Conservation (phyloP, 208 protist species). For the Trypanosoma cruzi region DNA sequence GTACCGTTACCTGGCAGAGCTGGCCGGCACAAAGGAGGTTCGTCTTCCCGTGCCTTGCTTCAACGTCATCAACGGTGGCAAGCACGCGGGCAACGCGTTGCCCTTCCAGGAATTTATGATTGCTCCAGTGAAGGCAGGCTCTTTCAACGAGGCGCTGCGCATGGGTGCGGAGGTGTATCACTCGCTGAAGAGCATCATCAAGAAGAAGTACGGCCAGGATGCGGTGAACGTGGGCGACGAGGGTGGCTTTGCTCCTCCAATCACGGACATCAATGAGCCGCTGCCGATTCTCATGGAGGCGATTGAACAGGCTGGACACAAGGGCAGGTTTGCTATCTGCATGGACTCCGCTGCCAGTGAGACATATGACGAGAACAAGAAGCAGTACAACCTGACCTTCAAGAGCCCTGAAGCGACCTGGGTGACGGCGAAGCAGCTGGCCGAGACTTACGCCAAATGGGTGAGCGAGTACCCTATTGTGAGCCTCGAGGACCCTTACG, state of each 20-base stretch:
- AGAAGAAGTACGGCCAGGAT: slow-evolving; percentile 96
- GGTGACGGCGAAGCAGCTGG: slow-evolving; percentile 80
- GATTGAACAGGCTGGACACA: slow-evolving; percentile 96
- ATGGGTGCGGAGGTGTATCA: slow-evolving; percentile 99
- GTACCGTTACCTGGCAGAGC: slow-evolving; percentile 96
- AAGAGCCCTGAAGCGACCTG: slow-evolving; percentile 91
- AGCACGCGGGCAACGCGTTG: slow-evolving; percentile 97
- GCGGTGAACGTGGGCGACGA: slow-evolving; percentile 98
- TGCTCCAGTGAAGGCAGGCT: slow-evolving; percentile 93
- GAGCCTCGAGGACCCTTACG: slow-evolving; percentile 99
- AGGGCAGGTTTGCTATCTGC: slow-evolving; percentile 96
- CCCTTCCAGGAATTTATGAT: slow-evolving; percentile 99
- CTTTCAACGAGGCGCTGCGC: slow-evolving; percentile 96
- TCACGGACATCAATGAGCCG: slow-evolving; percentile 96
- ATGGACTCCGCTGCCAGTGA: slow-evolving; percentile 99
- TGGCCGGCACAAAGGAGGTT: slow-evolving; percentile 90
- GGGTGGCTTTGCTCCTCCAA: slow-evolving; percentile 98
- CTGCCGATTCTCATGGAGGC: slow-evolving; percentile 96
- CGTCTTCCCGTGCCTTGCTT: slow-evolving; percentile 95
- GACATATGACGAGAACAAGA: slow-evolving; percentile 95
- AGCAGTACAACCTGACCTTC: slow-evolving; percentile 98
- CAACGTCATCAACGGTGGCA: slow-evolving; percentile 99
- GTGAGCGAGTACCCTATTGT: slow-evolving; percentile 95
- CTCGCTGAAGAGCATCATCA: slow-evolving; percentile 96
- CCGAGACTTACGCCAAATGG: slow-evolving; percentile 94